Evolutionary conservation across 306 rosid genomes (phyloP).

Genomic region (Myrica gale): DNA sequence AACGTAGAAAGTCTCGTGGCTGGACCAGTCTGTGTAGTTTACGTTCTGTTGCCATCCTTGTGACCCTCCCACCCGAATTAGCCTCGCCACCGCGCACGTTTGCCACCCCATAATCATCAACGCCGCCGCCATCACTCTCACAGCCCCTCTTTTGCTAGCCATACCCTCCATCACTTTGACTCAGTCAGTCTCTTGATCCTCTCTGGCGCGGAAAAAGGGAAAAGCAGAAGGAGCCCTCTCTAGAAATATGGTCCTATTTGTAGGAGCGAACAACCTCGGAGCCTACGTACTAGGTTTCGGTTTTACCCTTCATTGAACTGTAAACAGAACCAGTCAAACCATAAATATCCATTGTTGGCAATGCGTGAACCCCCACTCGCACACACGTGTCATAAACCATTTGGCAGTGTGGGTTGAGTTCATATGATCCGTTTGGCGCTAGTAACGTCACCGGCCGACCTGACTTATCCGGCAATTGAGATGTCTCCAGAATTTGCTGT

Average conservation of each 20-base stretch:
- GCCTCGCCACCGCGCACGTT: background rate
- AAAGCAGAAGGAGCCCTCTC: background rate
- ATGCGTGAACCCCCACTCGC: background rate
- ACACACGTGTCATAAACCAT: background rate
- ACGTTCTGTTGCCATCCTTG: slow-evolving; percentile 51
- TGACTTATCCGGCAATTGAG: too few species aligned
- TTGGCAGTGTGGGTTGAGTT: background rate
- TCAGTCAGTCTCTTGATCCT: background rate
- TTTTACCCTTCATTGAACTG: background rate
- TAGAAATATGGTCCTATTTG: background rate
- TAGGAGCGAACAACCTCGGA: background rate
- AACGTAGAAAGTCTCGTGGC: slow-evolving; percentile 35
- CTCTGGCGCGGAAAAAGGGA: too few species aligned
- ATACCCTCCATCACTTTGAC: slow-evolving; percentile 24
- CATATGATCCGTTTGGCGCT: too few species aligned
- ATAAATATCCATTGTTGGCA: background rate
- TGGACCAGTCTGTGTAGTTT: slow-evolving; percentile 71
- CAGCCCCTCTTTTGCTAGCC: background rate
- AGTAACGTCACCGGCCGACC: too few species aligned
- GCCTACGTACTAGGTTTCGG: background rate
- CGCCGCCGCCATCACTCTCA: background rate
- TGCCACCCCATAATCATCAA: slow-evolving; percentile 15
- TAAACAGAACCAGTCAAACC: background rate
- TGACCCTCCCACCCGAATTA: slow-evolving; percentile 58
- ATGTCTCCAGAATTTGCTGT: too few species aligned